Conservation (phyloP, 306 rosid species). For the Rubus idaeus region DNA sequence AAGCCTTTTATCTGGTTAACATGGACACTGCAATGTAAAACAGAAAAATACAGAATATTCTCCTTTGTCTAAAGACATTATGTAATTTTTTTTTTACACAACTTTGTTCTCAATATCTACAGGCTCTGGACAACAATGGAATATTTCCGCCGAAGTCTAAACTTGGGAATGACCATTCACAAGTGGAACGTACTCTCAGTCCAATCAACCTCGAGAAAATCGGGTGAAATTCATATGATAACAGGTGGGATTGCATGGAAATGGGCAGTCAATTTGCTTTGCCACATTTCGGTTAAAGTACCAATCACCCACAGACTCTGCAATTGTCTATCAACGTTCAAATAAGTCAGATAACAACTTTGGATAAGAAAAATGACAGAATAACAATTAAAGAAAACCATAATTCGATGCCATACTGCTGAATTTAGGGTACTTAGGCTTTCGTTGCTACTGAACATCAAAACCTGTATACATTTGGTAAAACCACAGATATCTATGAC, state of each 20-base stretch:
- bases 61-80: background rate
- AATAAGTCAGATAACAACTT: background rate
- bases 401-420: background rate
- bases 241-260: slow-evolving; percentile 92
- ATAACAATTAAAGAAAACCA: background rate
- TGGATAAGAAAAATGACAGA: background rate
- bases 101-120: background rate
- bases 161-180: background rate
- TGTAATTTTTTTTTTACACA: background rate
- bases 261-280: slow-evolving; percentile 78
- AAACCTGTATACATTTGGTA: background rate
- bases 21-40: background rate
- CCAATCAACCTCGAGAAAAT: slow-evolving; percentile 37
- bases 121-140: background rate
- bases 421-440: background rate
- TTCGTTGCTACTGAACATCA: background rate
- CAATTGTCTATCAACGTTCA: slow-evolving; percentile 64
- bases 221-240: slow-evolving; percentile 54
- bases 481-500: background rate
- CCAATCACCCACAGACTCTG: slow-evolving; percentile 90
- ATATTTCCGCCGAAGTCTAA: background rate
- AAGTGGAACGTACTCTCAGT: slow-evolving; percentile 10
- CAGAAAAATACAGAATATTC: background rate
- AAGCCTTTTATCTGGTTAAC: background rate
- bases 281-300: slow-evolving; percentile 49